Base-by-base conservation (phyloP, 208 protist species). In the Trypanosoma avium region DNA sequence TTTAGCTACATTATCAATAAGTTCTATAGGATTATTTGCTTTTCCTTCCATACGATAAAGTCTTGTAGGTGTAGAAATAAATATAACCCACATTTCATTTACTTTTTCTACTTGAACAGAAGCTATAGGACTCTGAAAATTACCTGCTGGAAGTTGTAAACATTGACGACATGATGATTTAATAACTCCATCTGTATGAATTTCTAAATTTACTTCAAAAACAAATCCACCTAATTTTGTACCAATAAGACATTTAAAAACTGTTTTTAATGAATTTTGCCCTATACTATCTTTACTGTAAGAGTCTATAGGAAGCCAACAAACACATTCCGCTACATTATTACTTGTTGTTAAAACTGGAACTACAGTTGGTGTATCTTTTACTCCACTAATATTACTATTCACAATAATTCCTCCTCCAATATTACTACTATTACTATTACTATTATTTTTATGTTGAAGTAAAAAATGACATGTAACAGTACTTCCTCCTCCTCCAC, bases 311-410 rank as follows among this genome's bases (percentile, higher is more conserved):
- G 73, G 58, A 3, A 82, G 47, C 82, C 82, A 88, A 6, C 62
- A 75, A 12, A 88, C 79, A 36, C 65, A 86, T 61, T 82, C 68
- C 17, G 76, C 82, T 1, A 85, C 79, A n/a, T 74, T 61, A 19
- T 75, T 58, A 10, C 50, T 52, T 1, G 56, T 49, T 0, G 30
- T 56, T 22, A 43, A 38, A 5, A 35, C 22, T 3, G 43, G 46
- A 26, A 40, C 15, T 6, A 30, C 15, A 24, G 38, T 29, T 27
- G n/a, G 21, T 32, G 54, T 43, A 55, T 46, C 59, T 24, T 30
- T 17, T 19, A 55, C 47, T 6, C 32, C 35, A 29, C 45, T 15
- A 3, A n/a, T n/a, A n/a, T n/a, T n/a, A n/a, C n/a, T n/a, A n/a
- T n/a, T n/a, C n/a, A n/a, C n/a, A n/a, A n/a, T n/a, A n/a, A n/a